Conservation (phyloP, 2,329 filamentous ascomycete genomes). For the Graphium sp. region DNA sequence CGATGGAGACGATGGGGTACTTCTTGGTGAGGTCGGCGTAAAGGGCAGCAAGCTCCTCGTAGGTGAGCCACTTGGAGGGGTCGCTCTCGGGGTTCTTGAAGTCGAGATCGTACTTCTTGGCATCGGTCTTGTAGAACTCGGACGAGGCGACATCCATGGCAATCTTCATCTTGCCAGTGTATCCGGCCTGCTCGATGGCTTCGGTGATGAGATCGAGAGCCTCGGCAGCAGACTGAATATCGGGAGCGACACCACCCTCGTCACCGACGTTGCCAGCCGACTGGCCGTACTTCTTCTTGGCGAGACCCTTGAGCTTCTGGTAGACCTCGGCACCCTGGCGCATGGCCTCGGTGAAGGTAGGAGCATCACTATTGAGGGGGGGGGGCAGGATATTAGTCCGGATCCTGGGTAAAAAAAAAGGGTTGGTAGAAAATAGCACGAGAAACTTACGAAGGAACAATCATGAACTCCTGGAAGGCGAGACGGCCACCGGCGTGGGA, state of each 20-base stretch:
- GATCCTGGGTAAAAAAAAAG: too few species aligned
- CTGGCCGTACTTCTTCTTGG: slow-evolving; percentile 99
- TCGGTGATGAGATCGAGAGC: slow-evolving; percentile 91
- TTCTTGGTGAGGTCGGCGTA: slow-evolving; percentile 81
- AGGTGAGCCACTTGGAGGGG: slow-evolving; percentile 92
- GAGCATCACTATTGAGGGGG: slow-evolving; percentile 43
- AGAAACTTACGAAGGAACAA: slow-evolving; percentile 57
- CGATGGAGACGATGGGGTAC: slow-evolving; percentile 97
- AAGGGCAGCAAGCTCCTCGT: slow-evolving; percentile 86
- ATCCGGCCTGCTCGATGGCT: slow-evolving; percentile 86
- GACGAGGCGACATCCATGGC: slow-evolving; percentile 98
- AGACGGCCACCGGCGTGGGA: slow-evolving; percentile 95
- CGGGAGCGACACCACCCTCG: slow-evolving; percentile 97
- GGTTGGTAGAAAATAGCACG: too few species aligned
- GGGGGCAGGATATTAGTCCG: slow-evolving; percentile 1
- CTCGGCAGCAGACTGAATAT: slow-evolving; percentile 95
- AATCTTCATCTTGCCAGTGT: slow-evolving; percentile 92
- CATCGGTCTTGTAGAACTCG: slow-evolving; percentile 97
- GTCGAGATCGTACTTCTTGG: slow-evolving; percentile 99
- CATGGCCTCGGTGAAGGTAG: slow-evolving; percentile 88
- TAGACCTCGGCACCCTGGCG: slow-evolving; percentile 96
- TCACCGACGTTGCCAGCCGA: slow-evolving; percentile 98
- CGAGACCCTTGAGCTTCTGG: slow-evolving; percentile 89
- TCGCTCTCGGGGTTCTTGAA: slow-evolving; percentile 99
- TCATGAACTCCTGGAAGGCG: slow-evolving; percentile 95